Base-by-base conservation (phyloP, 768 basidiomycete species). In the Trametes cinnabarina region DNA sequence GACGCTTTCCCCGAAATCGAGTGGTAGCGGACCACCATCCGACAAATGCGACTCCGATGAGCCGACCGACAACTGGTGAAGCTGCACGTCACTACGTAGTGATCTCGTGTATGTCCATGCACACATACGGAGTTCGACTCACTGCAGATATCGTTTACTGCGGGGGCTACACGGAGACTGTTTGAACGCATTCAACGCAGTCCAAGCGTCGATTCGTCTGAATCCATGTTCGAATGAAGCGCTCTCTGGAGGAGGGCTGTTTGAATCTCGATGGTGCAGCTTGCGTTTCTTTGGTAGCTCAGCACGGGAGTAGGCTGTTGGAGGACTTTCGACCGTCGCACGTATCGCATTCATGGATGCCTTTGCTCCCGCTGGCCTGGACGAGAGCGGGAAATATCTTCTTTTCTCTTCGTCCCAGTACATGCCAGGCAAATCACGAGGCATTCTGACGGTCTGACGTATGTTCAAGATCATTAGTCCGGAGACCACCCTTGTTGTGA, bases 341-440 rank as follows among this genome's bases (percentile, higher is more conserved):
- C 11, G 32, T 30, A 30, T 17, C 34, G 23, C 17, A 12, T 8
- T 35, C 19, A 4, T n/a, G 12, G 15, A 7, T 19, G 19, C 26
- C n/a, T 4, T 35, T 35, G 1, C 17, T 39, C 57, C 52, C 2
- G 48, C 47, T 42, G 60, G 64, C 50, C 51, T 60, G 1, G 68
- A 66, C 1, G 68, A 42, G 10, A 68, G 25, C 14, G 71, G 70
- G 40, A 71, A 73, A 43, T 73, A 73, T 11, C 70, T 65, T 22
- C 67, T 57, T 40, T 63, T 64, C 2, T 58, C 61, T 42, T 65
- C 66, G 49, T 73, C 72, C 66, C 69, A 73, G 55, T 73, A 73
- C 19, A 72, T 53, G 1, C 72, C 72, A 15, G 72, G 72, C 14
- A 73, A 62, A 41, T 71, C 63, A 32, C 62, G 63, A 35, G 69